Percentiles rank a stretch among this genome's conserved stretches.
These are phyloP conservation scores for Nymphaea colorata DNA, from an alignment of 164 flowering plant species.

Conservation along the genomic window DNA sequence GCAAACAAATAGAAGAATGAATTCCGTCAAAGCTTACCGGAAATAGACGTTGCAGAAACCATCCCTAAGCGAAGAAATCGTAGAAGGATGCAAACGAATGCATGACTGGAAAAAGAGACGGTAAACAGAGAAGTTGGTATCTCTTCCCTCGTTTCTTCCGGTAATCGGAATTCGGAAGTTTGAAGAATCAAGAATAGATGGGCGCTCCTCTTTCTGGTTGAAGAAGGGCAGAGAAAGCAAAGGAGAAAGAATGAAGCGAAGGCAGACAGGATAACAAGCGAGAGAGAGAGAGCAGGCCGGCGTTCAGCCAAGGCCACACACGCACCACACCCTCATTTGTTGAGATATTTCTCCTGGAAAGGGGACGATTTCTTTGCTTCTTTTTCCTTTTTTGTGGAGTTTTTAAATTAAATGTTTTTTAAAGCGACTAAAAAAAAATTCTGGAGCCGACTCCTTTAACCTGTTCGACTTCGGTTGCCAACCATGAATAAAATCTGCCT, in stretches of 20 bases:
- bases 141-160: background rate
- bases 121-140: background rate
- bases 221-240: background rate
- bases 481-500: too few relatives aligned
- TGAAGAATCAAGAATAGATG: background rate
- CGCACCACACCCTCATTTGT: background rate
- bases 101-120: constrained; percentile 21
- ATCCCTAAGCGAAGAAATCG: constrained; percentile 15
- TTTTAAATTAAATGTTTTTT: too few relatives aligned
- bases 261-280: background rate
- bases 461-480: too few relatives aligned
- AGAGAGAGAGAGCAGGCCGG: constrained; percentile 1
- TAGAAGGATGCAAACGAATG: background rate
- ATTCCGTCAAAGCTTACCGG: constrained; percentile 22
- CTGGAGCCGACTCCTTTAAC: too few relatives aligned
- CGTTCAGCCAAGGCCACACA: constrained; percentile 1
- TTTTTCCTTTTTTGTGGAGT: too few relatives aligned
- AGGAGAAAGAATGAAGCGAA: background rate
- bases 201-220: background rate
- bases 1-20: background rate
- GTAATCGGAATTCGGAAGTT: background rate
- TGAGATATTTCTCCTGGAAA: background rate
- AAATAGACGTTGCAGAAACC: constrained; percentile 57
- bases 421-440: too few relatives aligned
- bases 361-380: too few relatives aligned